Percentiles rank a stretch among this genome's conserved stretches.
Conservation (phyloP, 805 yeast species). For the Limtongia smithiae region DNA sequence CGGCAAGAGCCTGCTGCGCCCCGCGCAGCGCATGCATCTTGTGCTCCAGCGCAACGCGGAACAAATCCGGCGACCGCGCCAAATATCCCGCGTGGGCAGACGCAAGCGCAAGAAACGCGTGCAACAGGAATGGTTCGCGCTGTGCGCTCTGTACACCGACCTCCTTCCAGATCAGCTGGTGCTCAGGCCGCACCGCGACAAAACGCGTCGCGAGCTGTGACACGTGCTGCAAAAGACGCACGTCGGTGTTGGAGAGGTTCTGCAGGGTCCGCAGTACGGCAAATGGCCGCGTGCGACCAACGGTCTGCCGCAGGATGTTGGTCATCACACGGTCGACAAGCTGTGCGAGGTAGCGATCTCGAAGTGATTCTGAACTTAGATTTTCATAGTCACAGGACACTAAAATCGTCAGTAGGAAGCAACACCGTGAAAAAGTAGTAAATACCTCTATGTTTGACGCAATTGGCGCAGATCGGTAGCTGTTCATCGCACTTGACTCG, state of each 20-base stretch:
- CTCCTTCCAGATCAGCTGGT: constrained; percentile 17
- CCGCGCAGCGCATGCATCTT: constrained; percentile 17
- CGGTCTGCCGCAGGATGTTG: not conserved
- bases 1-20: constrained; percentile 13
- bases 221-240: constrained; percentile 16
- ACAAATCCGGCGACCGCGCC: constrained; percentile 5
- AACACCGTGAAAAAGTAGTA: not conserved
- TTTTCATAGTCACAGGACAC: constrained; percentile 22
- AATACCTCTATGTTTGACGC: constrained; percentile 20
- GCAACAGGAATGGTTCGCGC: constrained; percentile 19
- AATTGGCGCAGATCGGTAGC: constrained; percentile 55
- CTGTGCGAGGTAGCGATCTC: constrained; percentile 18
- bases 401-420: not conserved
- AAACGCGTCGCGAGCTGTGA: constrained; percentile 11
- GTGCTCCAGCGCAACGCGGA: constrained; percentile 17
- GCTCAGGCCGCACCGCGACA: constrained; percentile 19
- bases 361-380: constrained; percentile 12
- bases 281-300: constrained; percentile 12
- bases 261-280: constrained; percentile 10
- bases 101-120: constrained; percentile 20
- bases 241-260: constrained; percentile 18
- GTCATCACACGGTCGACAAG: constrained; percentile 8
- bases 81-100: constrained; percentile 17
- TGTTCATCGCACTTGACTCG: constrained; percentile 65
- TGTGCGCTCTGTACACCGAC: constrained; percentile 20